These are phyloP conservation scores for Ceratocystiopsis sp. DNA, from an alignment of 2,329 filamentous ascomycete genomes.

Conservation along the genomic window DNA sequence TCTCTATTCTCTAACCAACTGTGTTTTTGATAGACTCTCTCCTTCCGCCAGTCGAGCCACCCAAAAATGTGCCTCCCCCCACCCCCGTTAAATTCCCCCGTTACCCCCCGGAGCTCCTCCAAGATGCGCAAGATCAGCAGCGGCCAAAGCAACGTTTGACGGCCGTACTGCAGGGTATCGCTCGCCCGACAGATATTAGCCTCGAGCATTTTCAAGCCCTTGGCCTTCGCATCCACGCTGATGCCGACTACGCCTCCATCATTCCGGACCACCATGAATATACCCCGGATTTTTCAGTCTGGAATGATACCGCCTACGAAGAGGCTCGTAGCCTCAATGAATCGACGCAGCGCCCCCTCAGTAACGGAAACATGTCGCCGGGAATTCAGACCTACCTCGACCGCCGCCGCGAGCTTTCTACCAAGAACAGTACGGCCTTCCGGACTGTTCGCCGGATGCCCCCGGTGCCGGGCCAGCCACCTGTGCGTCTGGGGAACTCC, in stretches of 20 bases:
- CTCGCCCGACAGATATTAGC: conserved; percentile 32
- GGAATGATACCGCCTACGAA: conserved; percentile 32
- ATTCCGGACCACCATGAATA: conserved; percentile 32
- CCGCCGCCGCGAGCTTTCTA: conserved; percentile 37
- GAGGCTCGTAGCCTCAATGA: conserved; percentile 31
- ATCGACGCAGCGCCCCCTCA: conserved; percentile 29
- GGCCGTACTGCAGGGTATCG: conserved; percentile 33
- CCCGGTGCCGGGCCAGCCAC: conserved; percentile 32
- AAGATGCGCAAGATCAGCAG: too few relatives aligned
- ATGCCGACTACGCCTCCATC: conserved; percentile 30
- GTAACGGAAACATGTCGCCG: conserved; percentile 36
- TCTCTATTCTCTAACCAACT: background rate
- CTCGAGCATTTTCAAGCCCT: conserved; percentile 37
- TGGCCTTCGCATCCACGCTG: conserved; percentile 35
- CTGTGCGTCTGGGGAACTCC: conserved; percentile 41
- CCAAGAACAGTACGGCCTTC: conserved; percentile 40
- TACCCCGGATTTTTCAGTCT: conserved; percentile 35
- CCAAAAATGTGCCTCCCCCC: conserved; percentile 37
- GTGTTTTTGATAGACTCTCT: conserved; percentile 2
- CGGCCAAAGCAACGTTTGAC: conserved; percentile 22
- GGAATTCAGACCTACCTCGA: conserved; percentile 42
- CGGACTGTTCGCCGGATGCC: conserved; percentile 42
- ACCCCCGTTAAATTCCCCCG: conserved; percentile 36
- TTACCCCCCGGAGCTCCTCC: conserved; percentile 17
- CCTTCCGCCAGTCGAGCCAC: conserved; percentile 14